phyloP scores from a whole-genome alignment of 2,329 filamentous ascomycete species.

The Volutella citrinella region DNA sequence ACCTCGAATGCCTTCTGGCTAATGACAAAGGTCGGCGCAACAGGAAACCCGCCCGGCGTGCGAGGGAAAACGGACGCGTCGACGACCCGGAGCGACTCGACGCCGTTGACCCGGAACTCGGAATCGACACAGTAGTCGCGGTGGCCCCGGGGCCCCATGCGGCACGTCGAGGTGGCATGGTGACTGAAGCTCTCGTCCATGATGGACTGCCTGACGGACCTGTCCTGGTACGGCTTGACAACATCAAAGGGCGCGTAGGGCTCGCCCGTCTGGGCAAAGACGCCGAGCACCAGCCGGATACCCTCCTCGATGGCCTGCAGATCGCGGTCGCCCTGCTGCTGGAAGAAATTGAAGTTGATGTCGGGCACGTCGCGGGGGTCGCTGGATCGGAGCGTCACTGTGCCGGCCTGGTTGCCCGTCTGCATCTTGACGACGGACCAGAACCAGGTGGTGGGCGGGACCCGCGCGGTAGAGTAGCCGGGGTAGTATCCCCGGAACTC shows the following conservation, averaged over 20 bases:
- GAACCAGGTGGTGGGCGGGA: slow-evolving; percentile 39
- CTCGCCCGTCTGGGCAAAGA: too few relatives aligned
- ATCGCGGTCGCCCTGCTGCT: slow-evolving; percentile 38
- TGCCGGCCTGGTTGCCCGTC: slow-evolving; percentile 56
- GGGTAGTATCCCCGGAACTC: slow-evolving; percentile 57
- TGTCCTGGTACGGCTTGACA: slow-evolving; percentile 34
- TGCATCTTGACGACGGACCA: slow-evolving; percentile 50
- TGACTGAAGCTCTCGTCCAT: slow-evolving; percentile 35
- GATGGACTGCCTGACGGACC: slow-evolving; percentile 40
- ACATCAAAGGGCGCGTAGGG: slow-evolving; percentile 31
- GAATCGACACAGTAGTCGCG: slow-evolving; percentile 54
- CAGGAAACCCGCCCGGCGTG: slow-evolving; percentile 19
- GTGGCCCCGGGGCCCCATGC: slow-evolving; percentile 54
- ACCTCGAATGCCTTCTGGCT: slow-evolving; percentile 53
- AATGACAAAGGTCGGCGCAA: slow-evolving; percentile 34
- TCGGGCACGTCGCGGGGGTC: slow-evolving; percentile 62
- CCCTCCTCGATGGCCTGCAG: slow-evolving; percentile 42
- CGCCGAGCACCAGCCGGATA: slow-evolving; percentile 43
- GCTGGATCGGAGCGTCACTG: slow-evolving; percentile 56
- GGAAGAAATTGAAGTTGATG: slow-evolving; percentile 58
- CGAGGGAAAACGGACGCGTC: slow-evolving; percentile 54
- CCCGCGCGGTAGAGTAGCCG: slow-evolving; percentile 44
- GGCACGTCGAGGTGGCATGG: slow-evolving; percentile 53
- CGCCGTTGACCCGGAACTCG: slow-evolving; percentile 55
- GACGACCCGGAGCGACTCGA: slow-evolving; percentile 55